A percentile compares a stretch with the other conserved stretches of the same genome.
Conservation (phyloP, 179 eudicot genomes). For the Dionaea muscipula region DNA sequence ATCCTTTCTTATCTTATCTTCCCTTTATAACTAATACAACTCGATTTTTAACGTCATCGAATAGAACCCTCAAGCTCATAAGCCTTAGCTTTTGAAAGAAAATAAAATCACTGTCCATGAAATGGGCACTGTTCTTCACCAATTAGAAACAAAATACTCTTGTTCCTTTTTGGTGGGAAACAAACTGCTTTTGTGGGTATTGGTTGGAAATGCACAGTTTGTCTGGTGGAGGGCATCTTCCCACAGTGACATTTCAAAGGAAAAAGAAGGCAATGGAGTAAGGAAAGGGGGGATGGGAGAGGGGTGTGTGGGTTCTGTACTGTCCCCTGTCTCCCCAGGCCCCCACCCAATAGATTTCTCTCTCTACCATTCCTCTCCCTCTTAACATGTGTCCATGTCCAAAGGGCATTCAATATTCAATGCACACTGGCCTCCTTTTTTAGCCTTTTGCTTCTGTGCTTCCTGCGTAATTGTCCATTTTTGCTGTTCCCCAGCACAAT, state of each 20-base stretch:
- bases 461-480: slow-evolving; percentile 47
- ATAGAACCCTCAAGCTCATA: no score
- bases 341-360: slow-evolving; percentile 36
- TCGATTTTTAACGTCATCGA: no score
- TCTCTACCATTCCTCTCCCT: slow-evolving; percentile 12
- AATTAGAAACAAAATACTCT: neutral
- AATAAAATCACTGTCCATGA: neutral
- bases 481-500: slow-evolving; percentile 18
- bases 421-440: slow-evolving; percentile 16
- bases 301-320: no score
- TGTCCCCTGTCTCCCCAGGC: no score
- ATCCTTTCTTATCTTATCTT: no score
- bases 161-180: neutral
- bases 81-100: no score
- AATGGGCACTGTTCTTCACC: neutral
- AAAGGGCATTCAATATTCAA: slow-evolving; percentile 13
- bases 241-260: neutral
- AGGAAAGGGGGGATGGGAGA: no score
- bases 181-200: neutral
- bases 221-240: neutral
- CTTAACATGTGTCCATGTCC: slow-evolving; percentile 22
- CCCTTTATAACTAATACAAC: no score
- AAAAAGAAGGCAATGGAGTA: no score
- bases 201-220: slow-evolving; percentile 1
- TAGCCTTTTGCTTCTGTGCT: slow-evolving; percentile 34